Percentiles rank a stretch among this genome's conserved stretches.
Evolutionary conservation across 2,329 filamentous ascomycete genomes (phyloP).

Genomic region (Bipolaris oryzae): DNA sequence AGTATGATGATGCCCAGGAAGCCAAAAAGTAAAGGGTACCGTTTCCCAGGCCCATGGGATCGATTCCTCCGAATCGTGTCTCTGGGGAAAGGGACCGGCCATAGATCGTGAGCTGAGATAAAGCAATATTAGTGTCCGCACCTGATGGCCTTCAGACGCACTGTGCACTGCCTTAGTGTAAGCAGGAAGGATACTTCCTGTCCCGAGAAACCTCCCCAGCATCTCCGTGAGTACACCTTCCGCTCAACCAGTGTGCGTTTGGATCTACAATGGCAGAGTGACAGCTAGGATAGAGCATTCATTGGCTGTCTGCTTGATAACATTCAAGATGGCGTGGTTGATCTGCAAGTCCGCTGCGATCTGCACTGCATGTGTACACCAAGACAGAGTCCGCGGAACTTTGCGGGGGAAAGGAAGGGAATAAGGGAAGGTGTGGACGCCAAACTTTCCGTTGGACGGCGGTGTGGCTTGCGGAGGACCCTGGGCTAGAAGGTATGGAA

Average conservation of each 20-base stretch:
- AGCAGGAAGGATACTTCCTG: slow-evolving; percentile 12
- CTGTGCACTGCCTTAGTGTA: neutral
- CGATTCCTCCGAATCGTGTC: neutral
- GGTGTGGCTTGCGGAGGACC: slow-evolving; percentile 17
- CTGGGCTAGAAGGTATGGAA: slow-evolving; percentile 20
- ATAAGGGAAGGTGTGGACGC: slow-evolving; percentile 4
- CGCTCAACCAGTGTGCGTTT: neutral
- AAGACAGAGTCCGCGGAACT: slow-evolving; percentile 9
- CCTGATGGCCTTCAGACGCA: slow-evolving; percentile 5
- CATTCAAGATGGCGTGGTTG: slow-evolving; percentile 7
- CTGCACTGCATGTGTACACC: slow-evolving; percentile 19
- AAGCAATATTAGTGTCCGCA: slow-evolving; percentile 3
- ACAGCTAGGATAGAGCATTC: neutral
- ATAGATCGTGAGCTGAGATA: neutral
- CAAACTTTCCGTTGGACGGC: slow-evolving; percentile 15
- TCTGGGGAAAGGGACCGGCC: slow-evolving; percentile 5
- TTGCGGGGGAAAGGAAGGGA: slow-evolving; percentile 15
- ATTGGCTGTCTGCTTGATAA: slow-evolving; percentile 6
- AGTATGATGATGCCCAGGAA: neutral
- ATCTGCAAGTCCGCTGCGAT: slow-evolving; percentile 22
- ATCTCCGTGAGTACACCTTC: slow-evolving; percentile 1
- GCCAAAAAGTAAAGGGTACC: slow-evolving; percentile 9
- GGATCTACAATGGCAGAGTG: neutral
- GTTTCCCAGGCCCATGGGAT: slow-evolving; percentile 1
- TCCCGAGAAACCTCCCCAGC: slow-evolving; percentile 9